A percentile compares a stretch with the other conserved stretches of the same genome.
Evolutionary conservation across 1,284 basidiomycete genomes (phyloP).

Genomic region (Apiotrichum mycotoxinovorans): DNA sequence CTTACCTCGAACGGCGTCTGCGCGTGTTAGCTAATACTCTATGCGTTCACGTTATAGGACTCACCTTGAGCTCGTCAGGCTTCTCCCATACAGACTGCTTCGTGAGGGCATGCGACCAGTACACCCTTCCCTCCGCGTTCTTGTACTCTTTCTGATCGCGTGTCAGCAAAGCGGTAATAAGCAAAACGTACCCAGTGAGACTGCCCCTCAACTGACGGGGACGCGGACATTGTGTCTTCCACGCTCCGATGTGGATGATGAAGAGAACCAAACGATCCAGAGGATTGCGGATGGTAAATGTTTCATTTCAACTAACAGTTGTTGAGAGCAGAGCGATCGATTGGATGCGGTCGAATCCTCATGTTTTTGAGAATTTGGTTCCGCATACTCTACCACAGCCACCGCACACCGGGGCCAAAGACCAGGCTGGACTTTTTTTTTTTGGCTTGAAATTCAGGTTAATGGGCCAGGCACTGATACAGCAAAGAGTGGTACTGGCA

Average conservation of each 20-base stretch:
- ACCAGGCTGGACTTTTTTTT: no score
- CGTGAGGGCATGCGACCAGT: constrained; percentile 50
- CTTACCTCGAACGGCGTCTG: constrained; percentile 81
- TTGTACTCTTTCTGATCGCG: constrained; percentile 43
- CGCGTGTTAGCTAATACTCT: constrained; percentile 52
- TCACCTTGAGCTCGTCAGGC: constrained; percentile 48
- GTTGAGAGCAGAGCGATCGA: no score
- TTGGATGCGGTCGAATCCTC: no score
- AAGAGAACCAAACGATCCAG: neutral
- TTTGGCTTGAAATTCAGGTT: no score
- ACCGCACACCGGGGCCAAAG: no score
- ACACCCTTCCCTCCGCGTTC: constrained; percentile 45
- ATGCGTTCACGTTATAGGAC: neutral
- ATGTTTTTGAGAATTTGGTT: neutral
- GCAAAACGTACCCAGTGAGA: constrained; percentile 25
- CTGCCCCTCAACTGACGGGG: constrained; percentile 17
- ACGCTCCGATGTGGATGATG: neutral
- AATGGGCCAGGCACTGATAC: no score
- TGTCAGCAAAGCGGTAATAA: neutral
- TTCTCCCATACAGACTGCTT: constrained; percentile 53
- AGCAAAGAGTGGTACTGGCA: no score
- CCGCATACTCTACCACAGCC: neutral
- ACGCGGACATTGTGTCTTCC: constrained; percentile 16
- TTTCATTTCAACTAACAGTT: neutral
- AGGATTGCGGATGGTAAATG: neutral